A percentile compares a stretch with the other conserved stretches of the same genome.
phyloP scores from a whole-genome alignment of 257 asterid species.

The Lithospermum erythrorhizon region DNA sequence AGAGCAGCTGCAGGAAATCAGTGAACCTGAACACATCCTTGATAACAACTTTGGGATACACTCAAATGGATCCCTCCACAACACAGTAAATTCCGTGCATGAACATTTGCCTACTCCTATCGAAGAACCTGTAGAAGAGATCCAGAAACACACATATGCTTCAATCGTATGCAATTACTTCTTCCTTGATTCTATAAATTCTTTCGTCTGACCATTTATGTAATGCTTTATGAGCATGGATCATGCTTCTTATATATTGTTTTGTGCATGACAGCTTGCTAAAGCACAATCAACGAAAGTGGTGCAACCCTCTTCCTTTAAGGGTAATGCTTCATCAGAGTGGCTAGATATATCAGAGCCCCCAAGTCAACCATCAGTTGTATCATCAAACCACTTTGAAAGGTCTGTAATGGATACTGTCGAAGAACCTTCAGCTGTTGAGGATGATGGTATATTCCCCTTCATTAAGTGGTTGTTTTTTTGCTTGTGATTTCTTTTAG shows the following conservation, averaged over 20 bases:
- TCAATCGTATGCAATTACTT: slow-evolving; percentile 48
- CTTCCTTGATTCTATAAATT: background rate
- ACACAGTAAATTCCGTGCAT: slow-evolving; percentile 39
- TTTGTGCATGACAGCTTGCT: slow-evolving; percentile 51
- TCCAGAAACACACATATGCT: slow-evolving; percentile 93
- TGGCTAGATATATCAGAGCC: slow-evolving; percentile 54
- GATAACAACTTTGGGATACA: slow-evolving; percentile 43
- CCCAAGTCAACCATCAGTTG: slow-evolving; percentile 36
- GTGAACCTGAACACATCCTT: slow-evolving; percentile 46
- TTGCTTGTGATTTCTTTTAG: background rate
- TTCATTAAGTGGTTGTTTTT: slow-evolving; percentile 3
- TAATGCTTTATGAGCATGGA: slow-evolving; percentile 6
- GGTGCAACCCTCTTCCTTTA: slow-evolving; percentile 28
- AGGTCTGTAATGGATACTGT: slow-evolving; percentile 41
- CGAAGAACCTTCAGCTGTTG: slow-evolving; percentile 57
- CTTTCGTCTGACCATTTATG: background rate
- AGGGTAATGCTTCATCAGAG: slow-evolving; percentile 39
- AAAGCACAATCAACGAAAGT: slow-evolving; percentile 51
- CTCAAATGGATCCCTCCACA: slow-evolving; percentile 67
- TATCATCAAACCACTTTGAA: slow-evolving; percentile 36
- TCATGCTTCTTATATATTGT: slow-evolving; percentile 9
- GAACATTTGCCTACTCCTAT: slow-evolving; percentile 48
- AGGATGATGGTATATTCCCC: slow-evolving; percentile 56
- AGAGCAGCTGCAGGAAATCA: slow-evolving; percentile 48
- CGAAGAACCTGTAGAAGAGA: slow-evolving; percentile 62